Conservation (phyloP, 768 basidiomycete genomes). For the Antrodiella citrinella region DNA sequence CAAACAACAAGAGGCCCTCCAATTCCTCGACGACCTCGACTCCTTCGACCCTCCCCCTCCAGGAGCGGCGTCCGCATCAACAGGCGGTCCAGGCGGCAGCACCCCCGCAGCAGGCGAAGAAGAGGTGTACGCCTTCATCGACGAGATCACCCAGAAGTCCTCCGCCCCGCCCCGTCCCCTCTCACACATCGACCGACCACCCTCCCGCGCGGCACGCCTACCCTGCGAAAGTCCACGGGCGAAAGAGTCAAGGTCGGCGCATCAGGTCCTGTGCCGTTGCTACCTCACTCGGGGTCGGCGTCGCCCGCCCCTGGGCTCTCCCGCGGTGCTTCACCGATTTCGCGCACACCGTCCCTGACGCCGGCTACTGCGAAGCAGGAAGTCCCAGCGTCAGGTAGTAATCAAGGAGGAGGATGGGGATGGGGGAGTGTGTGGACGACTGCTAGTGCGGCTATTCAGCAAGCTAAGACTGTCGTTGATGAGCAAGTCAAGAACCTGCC, state of each 20-base stretch:
- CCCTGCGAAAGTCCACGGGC: slow-evolving; percentile 57
- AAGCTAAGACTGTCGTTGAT: slow-evolving; percentile 82
- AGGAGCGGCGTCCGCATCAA: slow-evolving; percentile 14
- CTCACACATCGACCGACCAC: slow-evolving; percentile 47
- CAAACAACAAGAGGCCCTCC: slow-evolving; percentile 83
- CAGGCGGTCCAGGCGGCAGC: slow-evolving; percentile 20
- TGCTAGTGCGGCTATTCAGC: slow-evolving; percentile 79
- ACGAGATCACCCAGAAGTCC: slow-evolving; percentile 91
- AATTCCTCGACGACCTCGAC: slow-evolving; percentile 92
- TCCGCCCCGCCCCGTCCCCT: slow-evolving; percentile 62
- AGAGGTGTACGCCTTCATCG: slow-evolving; percentile 86
- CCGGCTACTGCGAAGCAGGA: slow-evolving; percentile 14
- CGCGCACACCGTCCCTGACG: slow-evolving; percentile 18
- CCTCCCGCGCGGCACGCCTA: slow-evolving; percentile 67
- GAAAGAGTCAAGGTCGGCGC: slow-evolving; percentile 65
- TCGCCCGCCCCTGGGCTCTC: slow-evolving; percentile 21
- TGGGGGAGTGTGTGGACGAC: slow-evolving; percentile 89
- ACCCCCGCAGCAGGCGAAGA: slow-evolving; percentile 47
- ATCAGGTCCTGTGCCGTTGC: slow-evolving; percentile 26
- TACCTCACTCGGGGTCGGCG: slow-evolving; percentile 7
- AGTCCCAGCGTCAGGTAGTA: slow-evolving; percentile 5
- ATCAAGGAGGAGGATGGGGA: slow-evolving; percentile 47
- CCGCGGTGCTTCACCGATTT: slow-evolving; percentile 15
- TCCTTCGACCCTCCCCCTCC: slow-evolving; percentile 41
- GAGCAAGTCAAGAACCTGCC: slow-evolving; percentile 88